Percentiles rank a stretch among this genome's conserved stretches.
Conservation (phyloP, 495 filamentous ascomycete genomes). For the Podospora conica region DNA sequence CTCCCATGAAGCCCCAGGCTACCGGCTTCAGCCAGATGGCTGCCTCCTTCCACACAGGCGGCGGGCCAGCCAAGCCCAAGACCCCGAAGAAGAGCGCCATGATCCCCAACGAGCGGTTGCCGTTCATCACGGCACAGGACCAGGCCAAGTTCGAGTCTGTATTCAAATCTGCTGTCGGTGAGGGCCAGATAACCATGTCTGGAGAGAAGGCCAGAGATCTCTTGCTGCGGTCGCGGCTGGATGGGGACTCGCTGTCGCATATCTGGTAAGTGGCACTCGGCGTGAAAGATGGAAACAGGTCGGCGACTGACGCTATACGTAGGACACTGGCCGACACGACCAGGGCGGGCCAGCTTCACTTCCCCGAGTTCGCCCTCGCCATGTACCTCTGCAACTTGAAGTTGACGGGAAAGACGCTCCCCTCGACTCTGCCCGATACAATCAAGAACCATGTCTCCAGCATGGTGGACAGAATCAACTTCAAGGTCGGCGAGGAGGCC, state of each 20-base stretch:
- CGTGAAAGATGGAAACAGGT: not conserved
- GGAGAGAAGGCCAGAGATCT: constrained; percentile 89
- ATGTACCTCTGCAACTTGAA: constrained; percentile 99
- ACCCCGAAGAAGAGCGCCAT: constrained; percentile 46
- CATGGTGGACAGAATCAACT: constrained; percentile 99
- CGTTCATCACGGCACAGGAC: constrained; percentile 91
- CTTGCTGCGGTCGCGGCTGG: constrained; percentile 76
- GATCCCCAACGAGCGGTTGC: constrained; percentile 93
- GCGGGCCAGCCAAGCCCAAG: constrained; percentile 48
- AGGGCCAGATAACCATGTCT: constrained; percentile 74
- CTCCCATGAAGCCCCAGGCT: constrained; percentile 57
- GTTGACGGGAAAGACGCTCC: constrained; percentile 78
- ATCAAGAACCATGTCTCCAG: constrained; percentile 96
- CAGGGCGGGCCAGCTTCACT: constrained; percentile 90
- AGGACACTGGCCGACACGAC: constrained; percentile 97
- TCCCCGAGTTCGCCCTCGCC: constrained; percentile 94
- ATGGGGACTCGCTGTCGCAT: constrained; percentile 73
- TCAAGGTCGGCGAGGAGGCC: constrained; percentile 76
- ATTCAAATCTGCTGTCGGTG: constrained; percentile 91
- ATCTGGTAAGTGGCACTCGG: constrained; percentile 60
- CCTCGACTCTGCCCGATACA: constrained; percentile 67
- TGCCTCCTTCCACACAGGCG: constrained; percentile 65
- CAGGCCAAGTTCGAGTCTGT: constrained; percentile 97
- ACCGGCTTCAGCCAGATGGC: constrained; percentile 78
- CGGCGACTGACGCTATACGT: constrained; percentile 2